Evolutionary conservation across 805 yeast genomes (phyloP).

Genomic region (Wickerhamomyces chambardii): DNA sequence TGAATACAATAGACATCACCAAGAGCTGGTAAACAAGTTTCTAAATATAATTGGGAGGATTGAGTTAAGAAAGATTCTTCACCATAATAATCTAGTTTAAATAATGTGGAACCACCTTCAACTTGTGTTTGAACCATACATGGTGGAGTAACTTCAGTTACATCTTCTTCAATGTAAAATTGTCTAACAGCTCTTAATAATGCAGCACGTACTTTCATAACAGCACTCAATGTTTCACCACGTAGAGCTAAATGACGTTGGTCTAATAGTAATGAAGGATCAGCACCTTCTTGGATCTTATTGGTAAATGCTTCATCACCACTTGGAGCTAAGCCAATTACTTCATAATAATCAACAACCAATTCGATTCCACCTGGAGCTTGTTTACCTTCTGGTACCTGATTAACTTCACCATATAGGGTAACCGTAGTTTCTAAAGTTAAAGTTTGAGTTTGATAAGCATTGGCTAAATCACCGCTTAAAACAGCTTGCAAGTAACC

Average conservation of each 20-base stretch:
- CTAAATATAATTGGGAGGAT: conserved; percentile 93
- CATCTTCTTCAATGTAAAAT: conserved; percentile 63
- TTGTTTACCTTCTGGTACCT: conserved; percentile 90
- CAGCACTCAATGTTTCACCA: conserved; percentile 90
- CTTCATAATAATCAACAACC: conserved; percentile 80
- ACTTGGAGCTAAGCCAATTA: conserved; percentile 89
- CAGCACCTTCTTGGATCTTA: conserved; percentile 89
- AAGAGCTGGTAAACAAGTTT: conserved; percentile 90
- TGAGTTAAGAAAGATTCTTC: conserved; percentile 96
- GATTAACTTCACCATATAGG: conserved; percentile 71
- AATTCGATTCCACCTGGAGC: conserved; percentile 98
- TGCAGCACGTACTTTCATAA: conserved; percentile 89
- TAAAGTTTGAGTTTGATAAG: conserved; percentile 73
- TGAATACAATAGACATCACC: conserved; percentile 98
- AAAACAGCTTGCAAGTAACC: conserved; percentile 86
- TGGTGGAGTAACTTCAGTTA: conserved; percentile 95
- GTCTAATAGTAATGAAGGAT: conserved; percentile 86
- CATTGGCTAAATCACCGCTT: conserved; percentile 86
- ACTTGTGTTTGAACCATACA: conserved; percentile 99
- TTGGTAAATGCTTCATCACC: conserved; percentile 95
- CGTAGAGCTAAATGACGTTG: conserved; percentile 94
- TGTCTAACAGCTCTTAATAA: conserved; percentile 68
- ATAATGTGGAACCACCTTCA: conserved; percentile 97
- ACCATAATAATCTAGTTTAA: conserved; percentile 89
- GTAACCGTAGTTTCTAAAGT: conserved; percentile 84